phyloP scores from a whole-genome alignment of 2,329 filamentous ascomycete species.

The Cladobotryum protrusum region DNA sequence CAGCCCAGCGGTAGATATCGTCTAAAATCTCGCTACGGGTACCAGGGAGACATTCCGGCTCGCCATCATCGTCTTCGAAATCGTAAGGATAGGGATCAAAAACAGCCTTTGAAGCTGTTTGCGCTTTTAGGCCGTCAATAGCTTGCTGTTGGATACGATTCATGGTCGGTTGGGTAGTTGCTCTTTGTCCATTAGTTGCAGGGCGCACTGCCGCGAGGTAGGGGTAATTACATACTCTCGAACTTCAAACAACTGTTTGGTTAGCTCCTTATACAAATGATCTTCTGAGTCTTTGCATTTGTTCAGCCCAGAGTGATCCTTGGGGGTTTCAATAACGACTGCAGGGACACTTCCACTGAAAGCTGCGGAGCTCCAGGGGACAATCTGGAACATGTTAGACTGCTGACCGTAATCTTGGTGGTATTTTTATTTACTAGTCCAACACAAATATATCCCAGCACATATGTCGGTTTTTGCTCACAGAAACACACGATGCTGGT shows the following conservation, averaged over 20 bases:
- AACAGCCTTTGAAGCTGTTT: neutral
- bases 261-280: conserved; percentile 5
- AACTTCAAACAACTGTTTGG: neutral
- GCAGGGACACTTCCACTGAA: neutral
- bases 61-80: neutral
- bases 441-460: conserved; percentile 9
- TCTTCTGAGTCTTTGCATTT: conserved; percentile 11
- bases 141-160: neutral
- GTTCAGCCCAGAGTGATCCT: conserved; percentile 17
- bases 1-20: conserved; percentile 4
- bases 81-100: neutral
- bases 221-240: neutral
- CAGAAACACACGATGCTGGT: conserved; percentile 13
- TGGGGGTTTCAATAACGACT: conserved; percentile 5
- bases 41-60: neutral
- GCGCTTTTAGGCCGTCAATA: neutral
- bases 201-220: neutral
- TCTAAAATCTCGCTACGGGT: neutral
- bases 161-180: neutral
- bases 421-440: conserved; percentile 10
- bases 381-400: conserved; percentile 5
- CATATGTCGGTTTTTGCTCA: conserved; percentile 15
- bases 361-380: conserved; percentile 10
- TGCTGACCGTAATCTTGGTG: neutral
- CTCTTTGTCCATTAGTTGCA: neutral